Base-by-base conservation (phyloP, 78 protist species). In the Speleostelium caveatum region DNA sequence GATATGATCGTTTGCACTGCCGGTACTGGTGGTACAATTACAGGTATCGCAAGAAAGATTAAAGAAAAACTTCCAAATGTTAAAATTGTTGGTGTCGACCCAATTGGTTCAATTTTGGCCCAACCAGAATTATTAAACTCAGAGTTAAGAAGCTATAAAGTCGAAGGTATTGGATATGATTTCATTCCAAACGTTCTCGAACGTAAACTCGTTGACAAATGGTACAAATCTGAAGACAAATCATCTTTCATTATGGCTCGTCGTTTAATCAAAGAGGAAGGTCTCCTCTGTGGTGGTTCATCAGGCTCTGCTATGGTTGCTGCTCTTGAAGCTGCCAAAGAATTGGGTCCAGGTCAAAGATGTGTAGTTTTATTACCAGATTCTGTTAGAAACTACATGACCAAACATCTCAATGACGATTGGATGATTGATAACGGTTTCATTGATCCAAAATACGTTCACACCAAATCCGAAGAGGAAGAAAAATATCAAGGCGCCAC, bases 21-120 rank as follows among this genome's bases (percentile, higher is more conserved):
- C 1, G 99, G 99, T n/a, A 98, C 99, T 6, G 99, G 99, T n/a
- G 99, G 99, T 42, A 97, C 99, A 36, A 78, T 97, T 74, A 74
- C 96, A 0, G 99, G 99, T 67, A 89, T 96, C 51, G 99, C 98
- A 1, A 59, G 91, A 33, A 73, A 76, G 63, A 62, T 98, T 69
- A 96, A 95, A 89, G 98, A 97, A 86, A 33, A 55, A 26, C 1
- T 35, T 51, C 97, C 98, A 24, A 45, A 93, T 73, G 22, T 17
- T 74, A 76, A 49, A 86, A 68, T 98, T 39, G 95, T 98, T 58
- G 99, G 97, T 58, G 98, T 97, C 26, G 99, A 98, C 36, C 99
- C 99, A 58, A 32, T 39, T 2, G 99, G 98, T 39, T 98, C 99
- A 66, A 95, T 97, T 62, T 91, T 98, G 3, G 98, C 99, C 4